phyloP scores from a whole-genome alignment of 2,329 filamentous ascomycete genomes.

The Thermothelomyces thermophilus region DNA sequence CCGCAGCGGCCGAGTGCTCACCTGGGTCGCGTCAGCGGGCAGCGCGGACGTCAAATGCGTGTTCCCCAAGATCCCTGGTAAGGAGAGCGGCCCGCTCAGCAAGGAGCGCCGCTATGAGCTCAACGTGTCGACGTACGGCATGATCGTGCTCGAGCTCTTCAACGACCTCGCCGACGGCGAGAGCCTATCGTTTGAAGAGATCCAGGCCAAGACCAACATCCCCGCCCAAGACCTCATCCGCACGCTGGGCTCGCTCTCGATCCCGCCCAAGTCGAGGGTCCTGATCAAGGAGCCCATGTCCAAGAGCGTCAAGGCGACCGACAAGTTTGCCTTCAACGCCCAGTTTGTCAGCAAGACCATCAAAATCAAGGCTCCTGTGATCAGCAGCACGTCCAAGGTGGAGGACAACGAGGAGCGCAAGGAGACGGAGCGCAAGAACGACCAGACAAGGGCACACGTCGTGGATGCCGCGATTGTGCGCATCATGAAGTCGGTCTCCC shows the following conservation, averaged over 20 bases:
- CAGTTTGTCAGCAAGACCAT: conserved; percentile 75
- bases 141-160: conserved; percentile 85
- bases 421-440: conserved; percentile 69
- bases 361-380: conserved; percentile 83
- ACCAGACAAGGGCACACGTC: conserved; percentile 62
- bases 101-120: conserved; percentile 76
- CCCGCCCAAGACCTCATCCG: conserved; percentile 65
- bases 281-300: conserved; percentile 72
- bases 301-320: conserved; percentile 68
- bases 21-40: conserved; percentile 67
- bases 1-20: conserved; percentile 80
- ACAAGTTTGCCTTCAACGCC: conserved; percentile 77
- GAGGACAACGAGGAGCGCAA: conserved; percentile 65
- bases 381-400: conserved; percentile 74
- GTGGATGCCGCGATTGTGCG: conserved; percentile 72
- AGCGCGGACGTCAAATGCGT: conserved; percentile 79
- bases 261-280: conserved; percentile 76
- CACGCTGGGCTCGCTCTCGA: conserved; percentile 72
- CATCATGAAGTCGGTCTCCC: conserved; percentile 70
- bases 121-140: conserved; percentile 86
- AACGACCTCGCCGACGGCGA: conserved; percentile 60
- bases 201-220: conserved; percentile 76
- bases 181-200: conserved; percentile 62
- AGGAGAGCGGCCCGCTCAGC: conserved; percentile 53
- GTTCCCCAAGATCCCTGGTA: conserved; percentile 66